Base-by-base conservation (phyloP, 2,329 filamentous ascomycete species). In the Sarocladium kiliense region DNA sequence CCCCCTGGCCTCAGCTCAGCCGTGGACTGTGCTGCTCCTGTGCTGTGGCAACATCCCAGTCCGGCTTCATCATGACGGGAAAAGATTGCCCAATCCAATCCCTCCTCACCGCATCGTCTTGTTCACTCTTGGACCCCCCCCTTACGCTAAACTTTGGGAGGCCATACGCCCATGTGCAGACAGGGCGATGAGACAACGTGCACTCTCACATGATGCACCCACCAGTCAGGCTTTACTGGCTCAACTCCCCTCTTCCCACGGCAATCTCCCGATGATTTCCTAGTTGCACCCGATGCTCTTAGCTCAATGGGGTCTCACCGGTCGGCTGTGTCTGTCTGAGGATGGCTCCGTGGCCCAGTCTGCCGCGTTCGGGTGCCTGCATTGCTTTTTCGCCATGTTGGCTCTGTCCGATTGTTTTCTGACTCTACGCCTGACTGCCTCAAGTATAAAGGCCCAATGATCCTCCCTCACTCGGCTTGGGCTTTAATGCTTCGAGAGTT, bases 331-430 rank as follows among this genome's bases (percentile, higher is more conserved):
- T 21, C 21, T 53, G 21, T 5, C 32, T 10, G n/a, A 14, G 21
- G 4, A 39, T 41, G 32, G n/a, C 12, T 34, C 23, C 23, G 11
- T 47, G 44, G 23, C 44, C 23, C 25, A n/a, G 10, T 37, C 30
- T 25, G 36, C 23, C 50, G 18, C 34, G 18, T 26, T 18, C 36
- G 36, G 18, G 32, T 41, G 34, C 23, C 19, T 41, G 32, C 34
- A 26, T 53, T 53, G 30, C 50, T 53, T 53, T 41, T 53, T n/a
- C n/a, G 50, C 34, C 32, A 39, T 53, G 26, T 23, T 41, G 30
- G 32, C 50, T 26, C 34, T 41, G 50, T 3, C 34, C 50, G 34
- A 39, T 53, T 27, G n/a, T 41, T 53, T 19, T 41, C 50, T 30
- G 36, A 32, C 50, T 18, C 11, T 41, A 23, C 36, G 27, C 47